Conservation (phyloP, 179 eudicot genomes). For the Vitellaria paradoxa region DNA sequence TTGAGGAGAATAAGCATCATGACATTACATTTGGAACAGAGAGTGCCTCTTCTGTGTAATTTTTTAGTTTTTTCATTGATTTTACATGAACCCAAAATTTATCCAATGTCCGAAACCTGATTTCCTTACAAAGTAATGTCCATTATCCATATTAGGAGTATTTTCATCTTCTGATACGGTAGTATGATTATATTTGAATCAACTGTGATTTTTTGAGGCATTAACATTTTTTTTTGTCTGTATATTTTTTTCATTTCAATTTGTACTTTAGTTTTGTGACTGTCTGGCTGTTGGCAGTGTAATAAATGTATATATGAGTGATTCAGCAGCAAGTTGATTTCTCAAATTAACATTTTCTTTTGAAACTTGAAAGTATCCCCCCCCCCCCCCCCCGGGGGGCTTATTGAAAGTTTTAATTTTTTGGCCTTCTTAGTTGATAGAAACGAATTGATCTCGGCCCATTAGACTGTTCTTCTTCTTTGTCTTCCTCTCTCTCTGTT, state of each 20-base stretch:
- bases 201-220: background rate
- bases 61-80: background rate
- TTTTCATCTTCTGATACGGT: background rate
- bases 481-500: background rate
- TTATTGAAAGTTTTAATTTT: background rate
- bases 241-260: background rate
- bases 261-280: background rate
- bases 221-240: background rate
- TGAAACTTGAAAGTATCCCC: background rate
- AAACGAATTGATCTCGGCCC: background rate
- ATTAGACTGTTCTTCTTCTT: background rate
- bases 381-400: background rate
- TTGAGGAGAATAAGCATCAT: no score
- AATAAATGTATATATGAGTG: background rate
- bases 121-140: no score
- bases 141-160: background rate
- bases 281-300: background rate
- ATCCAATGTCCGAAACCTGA: background rate
- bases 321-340: constrained; percentile 8
- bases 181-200: constrained; percentile 1
- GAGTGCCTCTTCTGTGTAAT: background rate
- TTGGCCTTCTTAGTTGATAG: background rate
- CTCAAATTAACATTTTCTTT: background rate
- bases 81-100: background rate
- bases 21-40: background rate